phyloP scores from a whole-genome alignment of 345 rosid species.

The Acer negundo region DNA sequence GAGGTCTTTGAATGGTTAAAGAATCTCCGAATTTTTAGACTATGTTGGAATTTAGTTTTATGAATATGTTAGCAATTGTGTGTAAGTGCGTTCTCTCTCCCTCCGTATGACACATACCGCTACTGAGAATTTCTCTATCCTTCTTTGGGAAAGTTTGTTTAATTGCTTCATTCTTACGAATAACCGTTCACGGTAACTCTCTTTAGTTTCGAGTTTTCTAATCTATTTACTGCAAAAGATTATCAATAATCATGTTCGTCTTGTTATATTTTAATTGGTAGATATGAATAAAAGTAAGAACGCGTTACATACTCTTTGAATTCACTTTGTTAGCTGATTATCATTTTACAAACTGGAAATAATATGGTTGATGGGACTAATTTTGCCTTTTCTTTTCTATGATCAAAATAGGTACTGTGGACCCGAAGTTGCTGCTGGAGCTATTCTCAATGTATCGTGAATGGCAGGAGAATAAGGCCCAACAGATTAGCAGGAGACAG shows the following conservation, averaged over 20 bases:
- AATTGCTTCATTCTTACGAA: background rate
- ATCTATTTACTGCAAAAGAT: background rate
- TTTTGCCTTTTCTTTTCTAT: conserved; percentile 14
- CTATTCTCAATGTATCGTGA: conserved; percentile 79
- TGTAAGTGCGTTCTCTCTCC: background rate
- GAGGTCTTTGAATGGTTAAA: background rate
- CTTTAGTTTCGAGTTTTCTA: background rate
- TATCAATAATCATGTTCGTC: background rate
- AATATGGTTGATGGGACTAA: background rate
- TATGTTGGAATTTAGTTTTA: background rate
- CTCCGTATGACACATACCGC: background rate
- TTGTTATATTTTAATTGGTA: background rate
- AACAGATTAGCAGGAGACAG: conserved; percentile 74
- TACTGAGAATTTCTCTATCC: background rate
- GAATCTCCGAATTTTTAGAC: background rate
- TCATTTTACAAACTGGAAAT: background rate
- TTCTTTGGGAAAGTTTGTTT: background rate
- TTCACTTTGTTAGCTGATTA: background rate
- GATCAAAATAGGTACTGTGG: conserved; percentile 51
- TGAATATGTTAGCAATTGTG: background rate
- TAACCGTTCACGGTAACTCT: background rate
- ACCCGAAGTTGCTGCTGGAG: conserved; percentile 79
- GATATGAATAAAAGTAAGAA: background rate
- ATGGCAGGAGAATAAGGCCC: conserved; percentile 73
- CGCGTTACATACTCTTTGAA: background rate